phyloP scores from a whole-genome alignment of 441 rosid genomes.

The Erodium texanum region DNA sequence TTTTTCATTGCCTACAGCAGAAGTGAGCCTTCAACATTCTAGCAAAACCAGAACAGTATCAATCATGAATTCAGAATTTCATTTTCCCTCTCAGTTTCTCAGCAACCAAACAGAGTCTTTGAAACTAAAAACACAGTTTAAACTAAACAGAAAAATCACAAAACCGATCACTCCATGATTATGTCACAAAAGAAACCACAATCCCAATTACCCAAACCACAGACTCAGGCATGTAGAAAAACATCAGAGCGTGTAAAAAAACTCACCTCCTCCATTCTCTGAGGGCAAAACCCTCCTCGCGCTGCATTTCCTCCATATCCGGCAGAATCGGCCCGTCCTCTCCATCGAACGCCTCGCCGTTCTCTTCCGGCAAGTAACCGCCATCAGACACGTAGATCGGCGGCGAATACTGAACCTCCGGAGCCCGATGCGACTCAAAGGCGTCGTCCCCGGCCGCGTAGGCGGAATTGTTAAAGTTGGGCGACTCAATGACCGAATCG shows the following conservation, averaged over 20 bases:
- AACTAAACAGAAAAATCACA: not conserved
- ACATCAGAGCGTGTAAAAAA: not conserved
- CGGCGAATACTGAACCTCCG: conserved; percentile 9
- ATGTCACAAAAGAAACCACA: too few species aligned
- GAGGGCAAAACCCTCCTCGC: conserved; percentile 56
- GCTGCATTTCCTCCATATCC: conserved; percentile 44
- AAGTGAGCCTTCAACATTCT: not conserved
- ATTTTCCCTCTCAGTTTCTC: not conserved
- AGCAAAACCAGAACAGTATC: not conserved
- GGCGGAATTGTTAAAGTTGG: not conserved
- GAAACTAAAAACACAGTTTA: conserved; percentile 1
- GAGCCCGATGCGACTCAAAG: conserved; percentile 23
- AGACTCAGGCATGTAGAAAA: not conserved
- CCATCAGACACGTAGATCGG: conserved; percentile 22
- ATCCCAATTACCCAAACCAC: not conserved
- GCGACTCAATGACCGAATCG: conserved; percentile 20
- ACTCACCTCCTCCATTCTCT: conserved; percentile 71
- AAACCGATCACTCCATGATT: not conserved
- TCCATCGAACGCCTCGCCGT: conserved; percentile 28
- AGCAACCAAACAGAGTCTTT: not conserved
- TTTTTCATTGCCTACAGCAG: not conserved
- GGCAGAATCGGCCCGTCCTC: conserved; percentile 52
- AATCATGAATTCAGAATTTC: not conserved
- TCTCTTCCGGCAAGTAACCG: conserved; percentile 10
- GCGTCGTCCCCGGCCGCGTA: conserved; percentile 20